phyloP scores from a whole-genome alignment of 2,329 filamentous ascomycete genomes.

The Moelleriella libera region DNA sequence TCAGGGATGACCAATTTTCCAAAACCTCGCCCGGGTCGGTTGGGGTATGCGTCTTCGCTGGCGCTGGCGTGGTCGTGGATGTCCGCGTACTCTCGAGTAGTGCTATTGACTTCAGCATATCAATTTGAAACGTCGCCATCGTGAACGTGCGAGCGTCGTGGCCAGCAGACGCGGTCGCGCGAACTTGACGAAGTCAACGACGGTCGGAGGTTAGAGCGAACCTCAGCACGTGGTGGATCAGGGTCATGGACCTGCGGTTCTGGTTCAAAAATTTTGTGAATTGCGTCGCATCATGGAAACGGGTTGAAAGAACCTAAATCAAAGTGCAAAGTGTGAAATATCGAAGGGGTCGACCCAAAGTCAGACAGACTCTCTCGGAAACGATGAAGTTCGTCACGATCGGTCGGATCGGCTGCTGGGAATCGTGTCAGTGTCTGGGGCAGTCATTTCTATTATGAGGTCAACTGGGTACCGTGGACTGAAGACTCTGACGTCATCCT shows the following conservation, averaged over 20 bases:
- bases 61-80: neutral
- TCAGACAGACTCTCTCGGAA: neutral
- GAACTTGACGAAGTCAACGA: neutral
- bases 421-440: neutral
- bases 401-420: neutral
- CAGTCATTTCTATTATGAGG: neutral
- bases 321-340: neutral
- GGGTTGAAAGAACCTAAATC: neutral
- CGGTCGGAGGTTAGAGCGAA: neutral
- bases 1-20: slow-evolving; percentile 77
- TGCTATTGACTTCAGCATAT: neutral
- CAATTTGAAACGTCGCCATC: slow-evolving; percentile 1
- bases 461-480: neutral
- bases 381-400: neutral
- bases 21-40: slow-evolving; percentile 31
- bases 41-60: slow-evolving; percentile 6
- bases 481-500: too few species aligned
- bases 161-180: slow-evolving; percentile 2
- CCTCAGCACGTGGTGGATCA: neutral
- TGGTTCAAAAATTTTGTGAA: neutral
- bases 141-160: slow-evolving; percentile 1
- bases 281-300: neutral
- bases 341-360: too few species aligned
- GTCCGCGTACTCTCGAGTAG: neutral
- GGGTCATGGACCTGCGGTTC: neutral